phyloP scores from a whole-genome alignment of 345 rosid genomes.

The Eucalyptus guilfoylei region DNA sequence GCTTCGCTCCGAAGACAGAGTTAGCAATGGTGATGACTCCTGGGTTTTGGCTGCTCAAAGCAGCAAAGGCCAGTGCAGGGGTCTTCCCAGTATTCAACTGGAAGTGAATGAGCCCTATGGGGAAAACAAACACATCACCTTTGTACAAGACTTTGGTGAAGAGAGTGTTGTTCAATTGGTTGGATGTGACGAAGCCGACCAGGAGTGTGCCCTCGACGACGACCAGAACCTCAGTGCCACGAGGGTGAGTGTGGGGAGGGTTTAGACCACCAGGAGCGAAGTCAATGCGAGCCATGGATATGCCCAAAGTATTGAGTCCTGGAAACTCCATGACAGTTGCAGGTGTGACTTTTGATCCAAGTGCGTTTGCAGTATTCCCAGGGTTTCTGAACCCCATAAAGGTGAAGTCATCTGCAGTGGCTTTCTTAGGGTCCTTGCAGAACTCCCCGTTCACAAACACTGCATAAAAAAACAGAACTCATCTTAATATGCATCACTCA shows the following conservation, averaged over 20 bases:
- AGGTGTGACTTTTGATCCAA: conserved; percentile 9
- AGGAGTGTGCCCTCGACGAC: background rate
- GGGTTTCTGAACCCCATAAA: conserved; percentile 1
- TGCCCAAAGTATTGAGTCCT: conserved; percentile 15
- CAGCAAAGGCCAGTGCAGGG: background rate
- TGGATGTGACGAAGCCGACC: conserved; percentile 3
- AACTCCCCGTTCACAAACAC: conserved; percentile 29
- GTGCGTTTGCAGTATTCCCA: background rate
- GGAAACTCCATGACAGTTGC: background rate
- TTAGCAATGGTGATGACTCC: background rate
- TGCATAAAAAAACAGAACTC: background rate
- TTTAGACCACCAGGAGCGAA: conserved; percentile 13
- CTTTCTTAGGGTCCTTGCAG: conserved; percentile 20
- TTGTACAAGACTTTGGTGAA: background rate
- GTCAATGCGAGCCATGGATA: conserved; percentile 12
- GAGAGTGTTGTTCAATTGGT: background rate
- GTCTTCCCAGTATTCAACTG: background rate
- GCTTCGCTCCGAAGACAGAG: background rate
- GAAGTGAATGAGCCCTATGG: background rate
- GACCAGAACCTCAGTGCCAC: conserved; percentile 10
- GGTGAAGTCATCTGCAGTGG: conserved; percentile 8
- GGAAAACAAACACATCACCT: background rate
- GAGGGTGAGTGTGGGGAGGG: conserved; percentile 35
- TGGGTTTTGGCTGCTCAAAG: background rate
- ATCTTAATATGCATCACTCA: background rate